These are phyloP conservation scores for Penicillium steckii DNA, from an alignment of 495 filamentous ascomycete species.

Conservation along the genomic window DNA sequence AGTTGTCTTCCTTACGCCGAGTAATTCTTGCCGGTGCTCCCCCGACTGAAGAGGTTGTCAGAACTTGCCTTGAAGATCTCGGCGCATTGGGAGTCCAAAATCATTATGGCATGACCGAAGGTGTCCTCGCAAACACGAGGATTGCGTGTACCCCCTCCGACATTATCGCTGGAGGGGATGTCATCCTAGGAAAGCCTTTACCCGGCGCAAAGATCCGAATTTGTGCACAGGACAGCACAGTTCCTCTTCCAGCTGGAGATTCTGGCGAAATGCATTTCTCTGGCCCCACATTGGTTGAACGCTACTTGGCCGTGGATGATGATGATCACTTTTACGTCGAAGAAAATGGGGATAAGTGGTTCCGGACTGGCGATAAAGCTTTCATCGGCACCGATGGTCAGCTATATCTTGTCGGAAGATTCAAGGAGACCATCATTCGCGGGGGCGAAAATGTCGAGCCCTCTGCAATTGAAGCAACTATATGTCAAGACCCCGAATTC, in stretches of 20 bases:
- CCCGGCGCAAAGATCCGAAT: constrained; percentile 35
- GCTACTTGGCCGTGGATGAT: constrained; percentile 25
- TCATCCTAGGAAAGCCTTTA: constrained; percentile 26
- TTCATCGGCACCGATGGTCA: constrained; percentile 34
- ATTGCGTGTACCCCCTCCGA: not conserved
- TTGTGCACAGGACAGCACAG: not conserved
- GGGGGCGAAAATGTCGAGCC: constrained; percentile 49
- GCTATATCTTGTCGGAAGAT: constrained; percentile 40
- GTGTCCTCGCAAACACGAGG: constrained; percentile 28
- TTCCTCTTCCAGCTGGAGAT: constrained; percentile 16
- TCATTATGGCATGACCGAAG: constrained; percentile 46
- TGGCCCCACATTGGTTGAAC: constrained; percentile 23
- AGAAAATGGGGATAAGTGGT: constrained; percentile 34
- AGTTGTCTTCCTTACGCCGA: constrained; percentile 21
- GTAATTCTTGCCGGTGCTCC: constrained; percentile 30
- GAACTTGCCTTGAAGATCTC: constrained; percentile 24
- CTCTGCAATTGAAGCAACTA: constrained; percentile 33
- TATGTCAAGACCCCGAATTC: constrained; percentile 24
- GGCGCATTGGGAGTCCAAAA: constrained; percentile 27
- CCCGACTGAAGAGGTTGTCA: constrained; percentile 26
- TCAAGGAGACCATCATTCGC: constrained; percentile 51
- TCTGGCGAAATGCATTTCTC: constrained; percentile 44
- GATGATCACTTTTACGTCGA: constrained; percentile 31
- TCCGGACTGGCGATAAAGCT: constrained; percentile 45
- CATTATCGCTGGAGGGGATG: constrained; percentile 14